These are phyloP conservation scores for Camelina sativa DNA, from an alignment of 345 rosid genomes.

Conservation along the genomic window DNA sequence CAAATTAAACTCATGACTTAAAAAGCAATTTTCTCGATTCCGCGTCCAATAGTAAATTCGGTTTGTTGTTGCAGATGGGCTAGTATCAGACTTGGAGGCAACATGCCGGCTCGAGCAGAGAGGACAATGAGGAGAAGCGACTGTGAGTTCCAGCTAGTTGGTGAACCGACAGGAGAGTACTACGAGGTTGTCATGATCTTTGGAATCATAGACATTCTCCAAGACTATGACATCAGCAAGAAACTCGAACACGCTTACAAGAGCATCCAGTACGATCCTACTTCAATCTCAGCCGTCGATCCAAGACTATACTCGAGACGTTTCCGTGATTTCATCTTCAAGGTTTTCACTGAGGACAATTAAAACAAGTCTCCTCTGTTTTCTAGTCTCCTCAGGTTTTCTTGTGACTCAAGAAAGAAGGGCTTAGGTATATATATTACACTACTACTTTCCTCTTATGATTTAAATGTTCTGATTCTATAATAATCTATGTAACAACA, in stretches of 20 bases:
- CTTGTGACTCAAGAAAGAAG: slow-evolving; percentile 20
- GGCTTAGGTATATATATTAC: slow-evolving; percentile 25
- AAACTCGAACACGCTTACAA: slow-evolving; percentile 94
- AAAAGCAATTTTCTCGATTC: not conserved
- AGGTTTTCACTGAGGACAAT: slow-evolving; percentile 68
- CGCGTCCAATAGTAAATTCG: not conserved
- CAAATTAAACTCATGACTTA: not conserved
- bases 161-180: slow-evolving; percentile 80
- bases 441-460: not conserved
- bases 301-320: slow-evolving; percentile 85
- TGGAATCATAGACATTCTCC: slow-evolving; percentile 91
- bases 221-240: slow-evolving; percentile 94
- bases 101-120: slow-evolving; percentile 89
- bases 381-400: slow-evolving; percentile 10
- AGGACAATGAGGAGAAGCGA: slow-evolving; percentile 67
- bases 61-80: slow-evolving; percentile 65
- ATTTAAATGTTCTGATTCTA: not conserved
- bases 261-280: slow-evolving; percentile 91
- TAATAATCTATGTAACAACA: slow-evolving; percentile 33
- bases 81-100: slow-evolving; percentile 66
- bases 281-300: slow-evolving; percentile 90
- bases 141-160: slow-evolving; percentile 70
- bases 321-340: slow-evolving; percentile 84
- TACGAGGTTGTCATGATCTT: slow-evolving; percentile 86
- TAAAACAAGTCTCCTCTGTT: slow-evolving; percentile 48